phyloP scores from a whole-genome alignment of 108 stramenopile genomes.

The Fragilariopsis cylindrus region DNA sequence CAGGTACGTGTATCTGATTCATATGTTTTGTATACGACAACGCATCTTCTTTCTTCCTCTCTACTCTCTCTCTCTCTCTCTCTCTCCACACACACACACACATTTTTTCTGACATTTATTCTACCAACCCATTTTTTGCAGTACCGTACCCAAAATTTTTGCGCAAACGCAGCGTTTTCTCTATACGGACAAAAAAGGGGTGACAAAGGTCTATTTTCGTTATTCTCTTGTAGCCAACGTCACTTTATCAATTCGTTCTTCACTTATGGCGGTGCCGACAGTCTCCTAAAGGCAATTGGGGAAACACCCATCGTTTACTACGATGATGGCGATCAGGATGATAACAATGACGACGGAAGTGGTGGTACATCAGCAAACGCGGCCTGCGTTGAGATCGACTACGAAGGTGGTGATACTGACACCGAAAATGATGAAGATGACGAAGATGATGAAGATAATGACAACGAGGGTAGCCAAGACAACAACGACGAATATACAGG shows the following conservation, averaged over 20 bases:
- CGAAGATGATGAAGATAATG: neutral
- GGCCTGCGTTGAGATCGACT: constrained; percentile 16
- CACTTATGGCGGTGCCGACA: constrained; percentile 49
- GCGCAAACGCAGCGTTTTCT: constrained; percentile 62
- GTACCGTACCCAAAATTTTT: constrained; percentile 44
- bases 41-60: constrained; percentile 13
- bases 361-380: constrained; percentile 4
- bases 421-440: neutral
- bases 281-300: constrained; percentile 29
- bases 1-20: neutral
- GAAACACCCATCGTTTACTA: constrained; percentile 8
- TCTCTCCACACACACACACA: constrained; percentile 2
- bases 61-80: neutral
- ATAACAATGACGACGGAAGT: constrained; percentile 13
- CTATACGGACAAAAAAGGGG: constrained; percentile 46
- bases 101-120: constrained; percentile 28
- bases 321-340: constrained; percentile 7
- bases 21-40: constrained; percentile 22
- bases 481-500: constrained; percentile 9
- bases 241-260: constrained; percentile 64
- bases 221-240: constrained; percentile 22
- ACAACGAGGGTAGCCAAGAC: constrained; percentile 5
- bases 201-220: neutral
- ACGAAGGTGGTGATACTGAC: neutral
- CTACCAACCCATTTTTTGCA: no score